Evolutionary conservation across 257 asterid genomes (phyloP).

Genomic region (Solanum verrucosum): DNA sequence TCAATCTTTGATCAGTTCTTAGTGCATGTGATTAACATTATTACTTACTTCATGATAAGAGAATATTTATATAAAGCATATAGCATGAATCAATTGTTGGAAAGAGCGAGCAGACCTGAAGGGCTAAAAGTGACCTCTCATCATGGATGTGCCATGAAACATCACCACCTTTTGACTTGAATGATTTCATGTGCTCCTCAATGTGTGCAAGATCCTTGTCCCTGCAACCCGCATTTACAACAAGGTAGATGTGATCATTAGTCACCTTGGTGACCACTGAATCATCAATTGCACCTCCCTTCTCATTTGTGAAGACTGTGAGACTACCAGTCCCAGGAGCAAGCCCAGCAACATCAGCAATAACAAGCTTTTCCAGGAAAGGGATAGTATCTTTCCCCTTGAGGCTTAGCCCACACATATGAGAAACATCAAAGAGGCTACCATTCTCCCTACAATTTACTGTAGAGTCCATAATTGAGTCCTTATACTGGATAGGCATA

Average conservation of each 20-base stretch:
- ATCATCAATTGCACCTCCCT: constrained; percentile 97
- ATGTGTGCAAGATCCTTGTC: constrained; percentile 98
- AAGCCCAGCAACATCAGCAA: constrained; percentile 95
- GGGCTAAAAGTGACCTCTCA: constrained; percentile 89
- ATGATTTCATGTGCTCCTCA: constrained; percentile 93
- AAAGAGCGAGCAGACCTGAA: constrained; percentile 47
- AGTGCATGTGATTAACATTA: neutral
- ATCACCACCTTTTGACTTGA: constrained; percentile 80
- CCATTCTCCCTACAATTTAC: constrained; percentile 94
- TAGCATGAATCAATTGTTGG: neutral
- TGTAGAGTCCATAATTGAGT: constrained; percentile 95
- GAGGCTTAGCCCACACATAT: constrained; percentile 96
- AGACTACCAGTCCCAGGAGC: constrained; percentile 79
- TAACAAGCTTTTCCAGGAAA: constrained; percentile 86
- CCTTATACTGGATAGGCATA: constrained; percentile 99
- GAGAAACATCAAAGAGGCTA: constrained; percentile 87
- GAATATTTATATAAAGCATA: neutral
- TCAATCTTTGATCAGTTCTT: neutral
- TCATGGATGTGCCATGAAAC: constrained; percentile 99
- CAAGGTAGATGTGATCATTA: constrained; percentile 72
- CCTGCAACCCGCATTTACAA: constrained; percentile 97
- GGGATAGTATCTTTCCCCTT: constrained; percentile 87
- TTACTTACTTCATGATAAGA: neutral
- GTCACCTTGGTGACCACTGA: constrained; percentile 88
- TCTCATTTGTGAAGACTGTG: constrained; percentile 93